Evolutionary conservation across 495 filamentous ascomycete genomes (phyloP).

Genomic region (Daldinia concentrica): DNA sequence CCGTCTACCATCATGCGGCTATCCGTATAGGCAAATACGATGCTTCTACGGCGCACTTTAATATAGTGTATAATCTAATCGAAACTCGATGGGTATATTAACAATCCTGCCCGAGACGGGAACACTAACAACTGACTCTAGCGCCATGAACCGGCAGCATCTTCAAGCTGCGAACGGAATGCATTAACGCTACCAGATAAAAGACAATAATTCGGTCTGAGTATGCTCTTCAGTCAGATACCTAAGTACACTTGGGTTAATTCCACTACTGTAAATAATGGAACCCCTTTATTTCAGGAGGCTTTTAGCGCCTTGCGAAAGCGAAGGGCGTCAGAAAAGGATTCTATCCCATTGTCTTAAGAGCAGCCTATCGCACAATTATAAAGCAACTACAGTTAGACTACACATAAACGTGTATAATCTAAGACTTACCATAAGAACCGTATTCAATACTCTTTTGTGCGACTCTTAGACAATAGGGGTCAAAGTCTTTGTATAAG

Average conservation of each 20-base stretch:
- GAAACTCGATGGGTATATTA: neutral
- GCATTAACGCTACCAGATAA: too few relatives aligned
- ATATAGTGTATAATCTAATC: neutral
- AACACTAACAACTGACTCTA: neutral
- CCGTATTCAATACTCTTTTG: neutral
- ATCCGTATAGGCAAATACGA: neutral
- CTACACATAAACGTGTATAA: neutral
- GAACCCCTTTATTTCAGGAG: neutral
- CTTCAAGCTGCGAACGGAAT: neutral
- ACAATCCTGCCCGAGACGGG: neutral
- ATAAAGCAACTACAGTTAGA: neutral
- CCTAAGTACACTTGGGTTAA: too few relatives aligned
- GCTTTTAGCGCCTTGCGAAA: neutral
- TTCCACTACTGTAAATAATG: neutral
- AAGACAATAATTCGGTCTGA: too few relatives aligned
- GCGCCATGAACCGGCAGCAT: neutral
- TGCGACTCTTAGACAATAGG: neutral
- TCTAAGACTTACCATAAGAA: neutral
- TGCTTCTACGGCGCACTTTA: neutral
- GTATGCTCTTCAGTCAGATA: too few relatives aligned
- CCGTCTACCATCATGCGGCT: neutral
- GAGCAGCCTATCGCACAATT: neutral
- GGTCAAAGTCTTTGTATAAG: neutral
- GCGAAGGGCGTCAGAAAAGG: neutral
- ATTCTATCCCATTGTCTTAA: neutral